Evolutionary conservation across 2,329 filamentous ascomycete genomes (phyloP).

Genomic region (Fusarium abutilonis): DNA sequence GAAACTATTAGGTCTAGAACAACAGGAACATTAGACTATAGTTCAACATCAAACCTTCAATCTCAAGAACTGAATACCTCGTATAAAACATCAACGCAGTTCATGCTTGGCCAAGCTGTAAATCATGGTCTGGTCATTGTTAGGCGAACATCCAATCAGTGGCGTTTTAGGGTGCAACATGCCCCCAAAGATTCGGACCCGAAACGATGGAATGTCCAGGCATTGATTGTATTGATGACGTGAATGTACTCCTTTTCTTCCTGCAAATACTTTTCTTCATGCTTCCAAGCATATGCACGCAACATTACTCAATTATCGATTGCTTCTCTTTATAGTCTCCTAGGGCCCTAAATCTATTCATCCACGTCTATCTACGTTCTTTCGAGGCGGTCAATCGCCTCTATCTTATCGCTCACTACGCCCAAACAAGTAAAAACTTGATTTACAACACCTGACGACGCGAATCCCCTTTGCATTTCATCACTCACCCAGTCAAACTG

Average conservation of each 20-base stretch:
- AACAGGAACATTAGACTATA: too few relatives aligned
- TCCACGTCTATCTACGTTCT: conserved; percentile 7
- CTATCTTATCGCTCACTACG: conserved; percentile 30
- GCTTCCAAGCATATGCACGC: background rate
- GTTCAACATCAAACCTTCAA: too few relatives aligned
- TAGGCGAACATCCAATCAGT: conserved; percentile 34
- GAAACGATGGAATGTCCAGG: conserved; percentile 22
- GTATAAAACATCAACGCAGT: too few relatives aligned
- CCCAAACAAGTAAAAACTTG: conserved; percentile 29
- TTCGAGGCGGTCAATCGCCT: conserved; percentile 2
- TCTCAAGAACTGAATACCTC: too few relatives aligned
- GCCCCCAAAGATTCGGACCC: conserved; percentile 26
- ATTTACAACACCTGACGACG: conserved; percentile 19
- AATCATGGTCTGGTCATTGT: background rate
- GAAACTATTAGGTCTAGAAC: background rate
- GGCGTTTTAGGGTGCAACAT: conserved; percentile 19
- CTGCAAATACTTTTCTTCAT: background rate
- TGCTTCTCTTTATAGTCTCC: background rate
- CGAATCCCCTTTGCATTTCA: conserved; percentile 12
- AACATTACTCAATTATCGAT: conserved; percentile 5
- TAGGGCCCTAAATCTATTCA: conserved; percentile 1
- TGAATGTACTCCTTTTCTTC: conserved; percentile 2
- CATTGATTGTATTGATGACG: conserved; percentile 32
- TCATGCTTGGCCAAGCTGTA: background rate
- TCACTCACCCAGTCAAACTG: conserved; percentile 4